Percentiles rank a stretch among this genome's conserved stretches.
Conservation (phyloP, 1,284 basidiomycete species). For the Butyriboletus appendiculatus region DNA sequence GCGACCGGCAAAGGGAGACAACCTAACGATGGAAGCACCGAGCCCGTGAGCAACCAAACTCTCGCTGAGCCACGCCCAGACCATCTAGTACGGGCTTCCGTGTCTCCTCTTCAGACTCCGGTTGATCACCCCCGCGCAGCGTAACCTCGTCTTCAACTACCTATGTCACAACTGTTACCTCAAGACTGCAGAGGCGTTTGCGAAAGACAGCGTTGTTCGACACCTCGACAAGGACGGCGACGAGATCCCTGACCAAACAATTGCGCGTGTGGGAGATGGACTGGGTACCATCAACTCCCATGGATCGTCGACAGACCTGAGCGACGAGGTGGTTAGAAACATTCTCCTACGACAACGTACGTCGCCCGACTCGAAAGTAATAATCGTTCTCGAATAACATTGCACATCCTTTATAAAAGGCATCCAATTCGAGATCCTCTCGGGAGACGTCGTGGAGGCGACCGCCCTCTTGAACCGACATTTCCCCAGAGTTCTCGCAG, state of each 20-base stretch:
- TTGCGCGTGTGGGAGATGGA: constrained; percentile 19
- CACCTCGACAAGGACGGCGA: constrained; percentile 71
- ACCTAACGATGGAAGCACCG: constrained; percentile 1
- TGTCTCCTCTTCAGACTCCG: not conserved
- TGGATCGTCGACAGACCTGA: constrained; percentile 34
- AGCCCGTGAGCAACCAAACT: constrained; percentile 18
- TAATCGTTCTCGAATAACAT: constrained; percentile 1
- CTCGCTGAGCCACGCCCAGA: constrained; percentile 28
- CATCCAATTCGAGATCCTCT: constrained; percentile 63
- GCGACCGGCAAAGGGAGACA: constrained; percentile 23
- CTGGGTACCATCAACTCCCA: constrained; percentile 2
- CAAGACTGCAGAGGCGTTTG: constrained; percentile 70
- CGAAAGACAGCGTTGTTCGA: constrained; percentile 59
- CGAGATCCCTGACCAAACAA: constrained; percentile 43
- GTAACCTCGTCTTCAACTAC: constrained; percentile 79
- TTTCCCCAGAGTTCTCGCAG: constrained; percentile 67
- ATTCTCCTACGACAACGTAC: constrained; percentile 61
- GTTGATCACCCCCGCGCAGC: constrained; percentile 41
- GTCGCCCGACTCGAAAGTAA: constrained; percentile 20
- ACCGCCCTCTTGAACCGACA: constrained; percentile 62
- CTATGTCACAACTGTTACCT: constrained; percentile 75
- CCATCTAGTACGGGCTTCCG: constrained; percentile 26
- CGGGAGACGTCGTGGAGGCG: constrained; percentile 71
- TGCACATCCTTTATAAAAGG: constrained; percentile 43
- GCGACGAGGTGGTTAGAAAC: constrained; percentile 46